A percentile compares a stretch with the other conserved stretches of the same genome.
Conservation (phyloP, 345 rosid genomes). For the Syzygium oleosum region DNA sequence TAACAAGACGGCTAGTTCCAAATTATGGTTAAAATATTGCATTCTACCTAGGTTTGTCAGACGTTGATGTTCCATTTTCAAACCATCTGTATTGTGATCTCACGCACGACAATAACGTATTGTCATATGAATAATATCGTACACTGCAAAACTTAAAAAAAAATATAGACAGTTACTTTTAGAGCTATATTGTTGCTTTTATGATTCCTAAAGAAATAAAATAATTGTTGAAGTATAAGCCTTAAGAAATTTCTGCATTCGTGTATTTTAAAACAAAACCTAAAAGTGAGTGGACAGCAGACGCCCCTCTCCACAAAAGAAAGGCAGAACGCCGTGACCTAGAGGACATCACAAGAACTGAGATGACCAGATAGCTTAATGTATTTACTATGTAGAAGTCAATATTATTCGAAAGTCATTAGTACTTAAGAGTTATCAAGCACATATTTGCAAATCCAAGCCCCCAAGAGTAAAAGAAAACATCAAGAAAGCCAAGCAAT, state of each 20-base stretch:
- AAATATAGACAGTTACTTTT: not conserved
- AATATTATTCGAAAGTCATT: not conserved
- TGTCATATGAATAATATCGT: not conserved
- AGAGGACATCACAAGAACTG: not conserved
- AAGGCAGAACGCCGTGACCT: not conserved
- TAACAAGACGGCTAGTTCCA: not conserved
- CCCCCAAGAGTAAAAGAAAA: not conserved
- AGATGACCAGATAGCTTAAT: not conserved
- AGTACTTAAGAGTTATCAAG: not conserved
- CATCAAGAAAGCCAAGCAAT: not conserved
- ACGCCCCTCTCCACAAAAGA: not conserved
- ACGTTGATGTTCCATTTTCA: not conserved
- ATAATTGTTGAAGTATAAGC: not conserved
- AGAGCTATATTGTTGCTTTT: not conserved
- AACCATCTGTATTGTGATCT: not conserved
- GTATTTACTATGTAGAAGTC: not conserved
- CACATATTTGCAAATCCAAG: not conserved
- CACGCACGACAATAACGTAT: not conserved
- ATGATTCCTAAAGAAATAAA: not conserved
- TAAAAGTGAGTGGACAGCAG: not conserved
- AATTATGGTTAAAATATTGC: not conserved
- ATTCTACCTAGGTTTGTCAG: not conserved
- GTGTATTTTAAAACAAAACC: not conserved
- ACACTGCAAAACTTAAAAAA: not conserved
- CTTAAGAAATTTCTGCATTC: not conserved